Conservation (phyloP, 371 early-diverging fungal genomes). For the Actinomortierella ambigua region DNA sequence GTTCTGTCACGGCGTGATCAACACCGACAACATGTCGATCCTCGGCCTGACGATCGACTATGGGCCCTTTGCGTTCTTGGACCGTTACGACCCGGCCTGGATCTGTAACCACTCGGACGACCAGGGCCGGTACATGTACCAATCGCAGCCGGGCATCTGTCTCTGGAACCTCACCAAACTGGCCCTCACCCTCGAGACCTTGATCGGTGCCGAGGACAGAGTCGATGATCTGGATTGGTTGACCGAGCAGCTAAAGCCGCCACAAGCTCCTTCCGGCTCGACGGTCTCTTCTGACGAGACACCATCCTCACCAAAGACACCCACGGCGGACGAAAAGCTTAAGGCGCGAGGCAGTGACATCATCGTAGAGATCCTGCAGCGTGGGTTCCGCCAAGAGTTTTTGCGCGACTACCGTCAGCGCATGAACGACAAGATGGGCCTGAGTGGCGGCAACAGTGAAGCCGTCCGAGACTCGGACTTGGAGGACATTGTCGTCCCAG, state of each 20-base stretch:
- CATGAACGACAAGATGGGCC: constrained; percentile 43
- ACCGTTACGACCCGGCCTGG: constrained; percentile 79
- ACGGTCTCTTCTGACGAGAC: neutral
- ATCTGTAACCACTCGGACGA: constrained; percentile 81
- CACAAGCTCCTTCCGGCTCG: no score
- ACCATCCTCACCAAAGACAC: neutral
- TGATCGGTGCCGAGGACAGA: constrained; percentile 65
- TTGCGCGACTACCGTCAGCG: constrained; percentile 32
- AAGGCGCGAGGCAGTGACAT: constrained; percentile 50
- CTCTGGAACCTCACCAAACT: constrained; percentile 83
- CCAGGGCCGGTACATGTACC: constrained; percentile 74
- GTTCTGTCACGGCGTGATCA: constrained; percentile 91
- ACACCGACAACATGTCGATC: constrained; percentile 91
- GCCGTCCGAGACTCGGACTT: constrained; percentile 17
- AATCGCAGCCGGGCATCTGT: constrained; percentile 84
- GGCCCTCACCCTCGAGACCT: constrained; percentile 67
- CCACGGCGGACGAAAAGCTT: constrained; percentile 18
- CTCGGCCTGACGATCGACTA: constrained; percentile 87
- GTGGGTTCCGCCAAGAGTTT: constrained; percentile 45
- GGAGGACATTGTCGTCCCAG: constrained; percentile 26
- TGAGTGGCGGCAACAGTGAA: constrained; percentile 10
- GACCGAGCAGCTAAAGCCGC: constrained; percentile 21
- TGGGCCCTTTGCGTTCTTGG: constrained; percentile 89
- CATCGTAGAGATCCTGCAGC: constrained; percentile 42
- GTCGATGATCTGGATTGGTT: constrained; percentile 47